These are phyloP conservation scores for Pythium sp. DNA, from an alignment of 352 stramenopile genomes.

Conservation along the genomic window DNA sequence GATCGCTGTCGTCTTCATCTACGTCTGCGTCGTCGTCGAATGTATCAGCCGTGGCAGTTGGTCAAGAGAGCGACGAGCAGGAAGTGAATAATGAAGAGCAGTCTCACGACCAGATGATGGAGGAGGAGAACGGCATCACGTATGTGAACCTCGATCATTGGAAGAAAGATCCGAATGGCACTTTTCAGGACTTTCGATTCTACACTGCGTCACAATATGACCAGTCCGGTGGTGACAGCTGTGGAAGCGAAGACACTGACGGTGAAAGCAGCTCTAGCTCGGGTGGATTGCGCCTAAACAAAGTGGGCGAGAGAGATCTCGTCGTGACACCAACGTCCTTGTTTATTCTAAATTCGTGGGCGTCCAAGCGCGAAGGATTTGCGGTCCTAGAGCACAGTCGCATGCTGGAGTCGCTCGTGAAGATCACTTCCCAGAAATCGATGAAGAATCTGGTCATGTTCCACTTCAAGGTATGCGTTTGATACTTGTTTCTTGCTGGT, in stretches of 20 bases:
- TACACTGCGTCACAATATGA: conserved; percentile 40
- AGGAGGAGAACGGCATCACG: conserved; percentile 21
- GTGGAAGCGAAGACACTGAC: not conserved
- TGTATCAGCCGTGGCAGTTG: conserved; percentile 5
- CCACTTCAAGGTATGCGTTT: conserved; percentile 60
- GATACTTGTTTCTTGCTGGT: not conserved
- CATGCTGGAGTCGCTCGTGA: conserved; percentile 44
- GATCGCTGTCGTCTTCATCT: conserved; percentile 38
- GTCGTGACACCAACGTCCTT: conserved; percentile 57
- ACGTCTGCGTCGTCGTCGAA: conserved; percentile 16
- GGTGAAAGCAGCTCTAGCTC: not conserved
- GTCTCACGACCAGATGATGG: conserved; percentile 15
- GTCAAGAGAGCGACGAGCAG: conserved; percentile 11
- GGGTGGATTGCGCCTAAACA: conserved; percentile 14
- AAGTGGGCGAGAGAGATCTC: conserved; percentile 61
- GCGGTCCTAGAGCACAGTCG: conserved; percentile 62
- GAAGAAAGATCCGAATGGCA: conserved; percentile 33
- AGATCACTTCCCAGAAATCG: conserved; percentile 54
- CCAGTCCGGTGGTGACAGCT: not conserved
- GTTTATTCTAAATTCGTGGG: conserved; percentile 44
- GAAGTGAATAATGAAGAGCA: conserved; percentile 18
- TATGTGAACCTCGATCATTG: conserved; percentile 47
- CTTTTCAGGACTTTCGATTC: conserved; percentile 46
- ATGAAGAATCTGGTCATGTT: conserved; percentile 69
- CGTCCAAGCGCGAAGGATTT: conserved; percentile 36